phyloP scores from a whole-genome alignment of 257 asterid species.

The Solanum lycopersicoides region DNA sequence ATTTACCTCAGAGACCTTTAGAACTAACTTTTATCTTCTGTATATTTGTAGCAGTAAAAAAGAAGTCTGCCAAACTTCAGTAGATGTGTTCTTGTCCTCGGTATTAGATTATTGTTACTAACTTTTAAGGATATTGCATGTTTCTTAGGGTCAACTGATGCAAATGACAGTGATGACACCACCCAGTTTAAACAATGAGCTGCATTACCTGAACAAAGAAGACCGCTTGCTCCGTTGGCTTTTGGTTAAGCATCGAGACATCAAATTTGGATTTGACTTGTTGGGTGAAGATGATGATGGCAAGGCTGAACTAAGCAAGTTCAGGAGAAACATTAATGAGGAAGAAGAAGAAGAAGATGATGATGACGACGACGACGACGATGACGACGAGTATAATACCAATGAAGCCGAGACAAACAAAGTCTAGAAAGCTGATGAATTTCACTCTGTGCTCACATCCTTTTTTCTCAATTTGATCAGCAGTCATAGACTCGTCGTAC shows the following conservation, averaged over 20 bases:
- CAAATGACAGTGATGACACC: conserved; percentile 93
- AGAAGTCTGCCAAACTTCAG: not conserved
- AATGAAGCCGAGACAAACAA: not conserved
- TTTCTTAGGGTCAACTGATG: conserved; percentile 43
- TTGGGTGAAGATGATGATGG: conserved; percentile 9
- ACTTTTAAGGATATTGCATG: not conserved
- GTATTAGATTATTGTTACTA: not conserved
- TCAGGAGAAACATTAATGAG: conserved; percentile 1
- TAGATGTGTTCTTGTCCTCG: not conserved
- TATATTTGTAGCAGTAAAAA: not conserved
- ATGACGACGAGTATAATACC: conserved; percentile 10
- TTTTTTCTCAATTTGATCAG: not conserved
- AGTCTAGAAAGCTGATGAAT: not conserved
- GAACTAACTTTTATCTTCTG: not conserved
- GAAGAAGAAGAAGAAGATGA: conserved; percentile 17
- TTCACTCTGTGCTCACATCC: not conserved
- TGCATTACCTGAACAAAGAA: conserved; percentile 71
- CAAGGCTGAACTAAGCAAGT: conserved; percentile 15
- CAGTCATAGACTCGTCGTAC: not conserved
- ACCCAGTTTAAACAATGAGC: conserved; percentile 60
- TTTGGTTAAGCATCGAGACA: conserved; percentile 55
- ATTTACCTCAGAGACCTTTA: not conserved
- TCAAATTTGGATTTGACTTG: conserved; percentile 21
- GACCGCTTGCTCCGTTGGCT: conserved; percentile 81
- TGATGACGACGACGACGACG: conserved; percentile 16